phyloP scores from a whole-genome alignment of 2,329 filamentous ascomycete species.

The Fusarium sp. region DNA sequence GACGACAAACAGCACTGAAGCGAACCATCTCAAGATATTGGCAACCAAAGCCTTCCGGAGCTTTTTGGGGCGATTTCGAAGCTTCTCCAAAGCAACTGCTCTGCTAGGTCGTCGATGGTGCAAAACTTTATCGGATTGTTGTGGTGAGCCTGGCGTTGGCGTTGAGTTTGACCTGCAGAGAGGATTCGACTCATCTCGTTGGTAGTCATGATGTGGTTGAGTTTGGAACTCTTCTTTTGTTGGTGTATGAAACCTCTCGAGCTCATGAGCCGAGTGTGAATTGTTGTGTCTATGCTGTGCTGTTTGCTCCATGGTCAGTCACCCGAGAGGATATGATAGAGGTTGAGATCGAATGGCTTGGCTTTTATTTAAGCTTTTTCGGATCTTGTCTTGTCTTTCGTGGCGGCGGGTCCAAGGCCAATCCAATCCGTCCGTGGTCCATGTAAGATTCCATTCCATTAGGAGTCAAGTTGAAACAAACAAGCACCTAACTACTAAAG shows the following conservation, averaged over 20 bases:
- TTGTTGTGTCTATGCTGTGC: background rate
- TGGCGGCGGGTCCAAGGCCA: slow-evolving; percentile 6
- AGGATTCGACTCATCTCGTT: slow-evolving; percentile 16
- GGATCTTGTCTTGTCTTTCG: background rate
- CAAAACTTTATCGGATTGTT: background rate
- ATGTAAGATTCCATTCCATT: background rate
- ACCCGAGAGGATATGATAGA: background rate
- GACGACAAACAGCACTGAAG: slow-evolving; percentile 20
- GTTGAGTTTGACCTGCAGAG: slow-evolving; percentile 1
- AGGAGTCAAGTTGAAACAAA: background rate
- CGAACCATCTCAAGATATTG: slow-evolving; percentile 27
- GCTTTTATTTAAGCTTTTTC: slow-evolving; percentile 18
- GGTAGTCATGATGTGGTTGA: background rate
- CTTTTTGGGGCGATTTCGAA: slow-evolving; percentile 15
- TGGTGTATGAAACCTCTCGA: slow-evolving; percentile 6
- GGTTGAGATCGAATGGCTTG: background rate
- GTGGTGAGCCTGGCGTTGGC: background rate
- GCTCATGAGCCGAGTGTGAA: background rate
- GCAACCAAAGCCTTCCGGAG: slow-evolving; percentile 15
- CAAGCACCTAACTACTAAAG: background rate
- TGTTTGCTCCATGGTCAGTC: background rate
- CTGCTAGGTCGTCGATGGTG: background rate
- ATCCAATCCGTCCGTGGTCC: background rate
- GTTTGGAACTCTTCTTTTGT: background rate
- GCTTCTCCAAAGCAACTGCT: background rate